A percentile compares a stretch with the other conserved stretches of the same genome.
Conservation (phyloP, 2,329 filamentous ascomycete genomes). For the Cladophialophora bantiana region DNA sequence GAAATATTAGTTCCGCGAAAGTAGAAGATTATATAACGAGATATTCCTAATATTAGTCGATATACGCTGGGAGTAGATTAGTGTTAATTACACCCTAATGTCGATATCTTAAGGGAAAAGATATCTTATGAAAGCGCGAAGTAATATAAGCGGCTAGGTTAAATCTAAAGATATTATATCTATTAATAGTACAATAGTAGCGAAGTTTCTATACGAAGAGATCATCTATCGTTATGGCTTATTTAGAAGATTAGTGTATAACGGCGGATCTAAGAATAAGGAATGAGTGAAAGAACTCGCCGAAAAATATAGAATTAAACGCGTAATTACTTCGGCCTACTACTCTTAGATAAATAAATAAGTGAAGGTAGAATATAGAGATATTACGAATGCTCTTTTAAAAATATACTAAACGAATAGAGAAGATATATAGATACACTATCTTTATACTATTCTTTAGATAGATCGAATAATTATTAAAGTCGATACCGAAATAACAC, state of each 20-base stretch:
- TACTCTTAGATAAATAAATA: too few relatives aligned
- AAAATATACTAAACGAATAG: neutral
- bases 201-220: conserved; percentile 9
- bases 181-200: neutral
- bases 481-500: neutral
- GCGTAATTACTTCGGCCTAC: too few relatives aligned
- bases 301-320: too few relatives aligned
- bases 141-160: neutral
- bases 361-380: conserved; percentile 2
- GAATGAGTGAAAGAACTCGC: too few relatives aligned
- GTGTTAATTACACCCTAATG: neutral
- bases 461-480: conserved; percentile 4
- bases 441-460: neutral
- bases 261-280: conserved; percentile 4
- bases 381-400: neutral
- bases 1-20: neutral
- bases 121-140: neutral
- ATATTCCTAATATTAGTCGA: neutral
- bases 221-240: neutral
- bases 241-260: conserved; percentile 1
- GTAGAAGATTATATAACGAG: conserved; percentile 1
- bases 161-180: neutral
- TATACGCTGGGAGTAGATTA: neutral
- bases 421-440: neutral
- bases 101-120: neutral